A percentile compares a stretch with the other conserved stretches of the same genome.
Conservation (phyloP, 345 rosid genomes). For the Rhodamnia argentea region DNA sequence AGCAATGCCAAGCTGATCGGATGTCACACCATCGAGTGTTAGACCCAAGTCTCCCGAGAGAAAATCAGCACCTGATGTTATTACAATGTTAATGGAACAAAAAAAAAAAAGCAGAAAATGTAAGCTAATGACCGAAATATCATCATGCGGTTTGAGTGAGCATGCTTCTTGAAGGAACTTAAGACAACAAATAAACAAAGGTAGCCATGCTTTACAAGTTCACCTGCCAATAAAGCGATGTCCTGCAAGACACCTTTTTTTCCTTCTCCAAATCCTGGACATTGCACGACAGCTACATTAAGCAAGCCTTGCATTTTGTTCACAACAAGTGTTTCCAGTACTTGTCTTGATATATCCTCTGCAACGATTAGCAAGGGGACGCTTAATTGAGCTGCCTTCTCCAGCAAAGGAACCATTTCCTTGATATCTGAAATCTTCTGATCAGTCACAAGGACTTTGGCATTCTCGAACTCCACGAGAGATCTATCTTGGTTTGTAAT, state of each 20-base stretch:
- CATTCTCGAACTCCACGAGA: slow-evolving; percentile 68
- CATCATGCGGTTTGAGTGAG: background rate
- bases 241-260: slow-evolving; percentile 86
- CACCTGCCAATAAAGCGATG: slow-evolving; percentile 83
- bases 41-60: slow-evolving; percentile 65
- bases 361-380: slow-evolving; percentile 77
- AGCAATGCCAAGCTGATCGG: slow-evolving; percentile 84
- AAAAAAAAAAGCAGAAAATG: background rate
- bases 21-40: slow-evolving; percentile 39
- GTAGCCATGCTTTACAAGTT: background rate
- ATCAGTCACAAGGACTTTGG: slow-evolving; percentile 74
- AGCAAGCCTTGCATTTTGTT: slow-evolving; percentile 70
- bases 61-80: slow-evolving; percentile 60
- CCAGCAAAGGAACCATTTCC: slow-evolving; percentile 62
- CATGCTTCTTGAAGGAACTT: background rate
- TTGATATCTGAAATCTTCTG: slow-evolving; percentile 53
- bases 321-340: slow-evolving; percentile 57
- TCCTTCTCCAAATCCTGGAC: slow-evolving; percentile 68
- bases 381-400: slow-evolving; percentile 64
- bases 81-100: background rate
- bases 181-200: background rate
- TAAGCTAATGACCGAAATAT: no score
- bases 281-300: slow-evolving; percentile 75
- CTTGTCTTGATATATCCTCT: slow-evolving; percentile 59
- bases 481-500: slow-evolving; percentile 73